Percentiles rank a stretch among this genome's conserved stretches.
phyloP scores from a whole-genome alignment of 768 basidiomycete species.

The Suillus luteus region DNA sequence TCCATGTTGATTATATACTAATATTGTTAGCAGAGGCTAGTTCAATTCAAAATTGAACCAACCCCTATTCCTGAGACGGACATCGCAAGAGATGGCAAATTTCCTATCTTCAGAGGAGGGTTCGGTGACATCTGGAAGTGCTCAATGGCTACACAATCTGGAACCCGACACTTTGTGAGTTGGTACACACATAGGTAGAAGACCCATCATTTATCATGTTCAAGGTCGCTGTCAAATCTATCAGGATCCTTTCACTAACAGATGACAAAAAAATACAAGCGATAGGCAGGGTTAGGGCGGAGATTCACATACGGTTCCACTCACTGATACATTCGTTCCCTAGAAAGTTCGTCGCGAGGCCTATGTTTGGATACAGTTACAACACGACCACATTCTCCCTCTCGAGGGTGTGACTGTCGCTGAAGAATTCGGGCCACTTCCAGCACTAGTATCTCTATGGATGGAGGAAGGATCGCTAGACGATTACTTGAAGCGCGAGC shows the following conservation, averaged over 20 bases:
- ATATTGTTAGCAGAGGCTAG: not conserved
- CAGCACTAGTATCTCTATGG: conserved; percentile 27
- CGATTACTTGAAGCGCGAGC: not conserved
- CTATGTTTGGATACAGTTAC: conserved; percentile 34
- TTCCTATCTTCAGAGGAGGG: not conserved
- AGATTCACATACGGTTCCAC: not conserved
- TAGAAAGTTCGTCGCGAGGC: conserved; percentile 33
- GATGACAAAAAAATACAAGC: not conserved
- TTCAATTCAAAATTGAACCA: not conserved
- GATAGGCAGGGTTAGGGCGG: conserved; percentile 1
- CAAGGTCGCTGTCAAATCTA: conserved; percentile 15
- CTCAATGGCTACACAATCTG: not conserved
- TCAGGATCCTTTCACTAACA: not conserved
- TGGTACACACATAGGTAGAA: too few species aligned
- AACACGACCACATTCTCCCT: conserved; percentile 33
- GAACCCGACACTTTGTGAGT: not conserved
- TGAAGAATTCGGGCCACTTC: conserved; percentile 16
- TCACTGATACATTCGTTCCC: conserved; percentile 4
- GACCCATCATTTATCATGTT: not conserved
- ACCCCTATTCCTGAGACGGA: not conserved
- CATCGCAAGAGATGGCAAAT: not conserved
- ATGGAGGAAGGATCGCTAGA: conserved; percentile 32
- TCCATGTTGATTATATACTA: not conserved
- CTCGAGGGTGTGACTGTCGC: conserved; percentile 28
- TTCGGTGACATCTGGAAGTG: conserved; percentile 16